Evolutionary conservation across 495 filamentous ascomycete species (phyloP).

Genomic region (Pseudomonodictys pantanalensis): DNA sequence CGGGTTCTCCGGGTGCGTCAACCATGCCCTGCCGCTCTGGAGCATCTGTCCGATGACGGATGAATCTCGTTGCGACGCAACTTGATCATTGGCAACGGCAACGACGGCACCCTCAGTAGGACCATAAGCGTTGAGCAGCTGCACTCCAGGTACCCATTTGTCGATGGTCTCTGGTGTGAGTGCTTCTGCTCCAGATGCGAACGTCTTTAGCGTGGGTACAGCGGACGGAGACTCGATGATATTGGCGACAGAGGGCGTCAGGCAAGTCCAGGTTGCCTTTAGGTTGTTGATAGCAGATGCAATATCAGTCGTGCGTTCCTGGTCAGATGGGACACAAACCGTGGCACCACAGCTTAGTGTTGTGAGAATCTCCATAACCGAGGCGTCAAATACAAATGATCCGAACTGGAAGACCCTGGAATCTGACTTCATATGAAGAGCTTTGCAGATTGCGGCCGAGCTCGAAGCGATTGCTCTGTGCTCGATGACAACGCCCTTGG

Average conservation of each 20-base stretch:
- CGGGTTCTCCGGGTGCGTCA: slow-evolving; percentile 49
- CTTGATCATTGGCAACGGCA: slow-evolving; percentile 25
- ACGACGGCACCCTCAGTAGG: slow-evolving; percentile 50
- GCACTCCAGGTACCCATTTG: slow-evolving; percentile 42
- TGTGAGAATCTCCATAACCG: slow-evolving; percentile 44
- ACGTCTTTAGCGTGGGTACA: slow-evolving; percentile 42
- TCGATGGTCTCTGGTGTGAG: slow-evolving; percentile 44
- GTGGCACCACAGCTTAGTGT: slow-evolving; percentile 45
- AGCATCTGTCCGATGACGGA: slow-evolving; percentile 37
- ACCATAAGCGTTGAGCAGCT: slow-evolving; percentile 53
- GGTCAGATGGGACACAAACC: slow-evolving; percentile 40
- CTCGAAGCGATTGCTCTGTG: slow-evolving; percentile 34
- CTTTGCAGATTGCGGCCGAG: slow-evolving; percentile 16
- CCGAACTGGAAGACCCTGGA: slow-evolving; percentile 49
- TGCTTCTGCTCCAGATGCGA: slow-evolving; percentile 45
- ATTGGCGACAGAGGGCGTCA: slow-evolving; percentile 55
- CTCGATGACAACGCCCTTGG: slow-evolving; percentile 42
- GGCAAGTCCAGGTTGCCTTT: slow-evolving; percentile 46
- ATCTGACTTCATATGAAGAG: slow-evolving; percentile 14
- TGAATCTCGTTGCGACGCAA: slow-evolving; percentile 18
- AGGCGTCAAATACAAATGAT: slow-evolving; percentile 45
- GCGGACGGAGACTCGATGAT: slow-evolving; percentile 29
- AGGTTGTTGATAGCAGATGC: slow-evolving; percentile 48
- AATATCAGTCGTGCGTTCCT: slow-evolving; percentile 51
- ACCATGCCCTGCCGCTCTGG: slow-evolving; percentile 43